Base-by-base conservation (phyloP, 2,329 filamentous ascomycete genomes). In the Sclerotiophoma versabilis region DNA sequence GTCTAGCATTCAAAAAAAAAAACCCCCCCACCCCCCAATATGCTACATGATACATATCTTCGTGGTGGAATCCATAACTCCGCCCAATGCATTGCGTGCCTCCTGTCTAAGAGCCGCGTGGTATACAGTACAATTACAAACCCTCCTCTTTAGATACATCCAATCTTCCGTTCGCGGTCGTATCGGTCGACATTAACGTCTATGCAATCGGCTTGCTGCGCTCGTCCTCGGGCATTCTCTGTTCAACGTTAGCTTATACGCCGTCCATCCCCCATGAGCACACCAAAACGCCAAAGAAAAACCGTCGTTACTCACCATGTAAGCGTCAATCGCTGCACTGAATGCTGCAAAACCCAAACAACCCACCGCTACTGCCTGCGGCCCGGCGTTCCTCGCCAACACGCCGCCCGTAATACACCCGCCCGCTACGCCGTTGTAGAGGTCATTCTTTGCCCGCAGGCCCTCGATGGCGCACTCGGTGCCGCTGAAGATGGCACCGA, bases 391-490 rank as follows among this genome's bases (percentile, higher is more conserved):
- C 59, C 90, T 87, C 41, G 92, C 93, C 60, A 99, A 77, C 49
- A 95, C 90, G 15, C 91, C 95, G 14, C 95, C 95, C 9, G 95
- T 97, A 49, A 97, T 80, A 72, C 93, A 98, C 0, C 95, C 95
- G 0, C 93, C 92, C 4, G 88, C 85, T 5, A 95, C 87, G 49
- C 92, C 92, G 79, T 99, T 99, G 60, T 81, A 85, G 25, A 98
- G 76, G 75, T 98, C 95, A 77, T 98, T 97, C 81, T 96, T 97
- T 19, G 93, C 95, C 25, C 95, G 85, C 67, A 91, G 76, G 0
- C 93, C 93, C 76, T 99, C 95, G 70, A 99, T 92, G 61, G 91
- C 92, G 80, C 95, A 99, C 79, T 99, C 95, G 47, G 95, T 96
- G 33, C 93, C 93, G 14, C 87, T 85, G 80, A 96, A 99, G 17